phyloP scores from a whole-genome alignment of 257 asterid species.

The Nicotiana attenuata region DNA sequence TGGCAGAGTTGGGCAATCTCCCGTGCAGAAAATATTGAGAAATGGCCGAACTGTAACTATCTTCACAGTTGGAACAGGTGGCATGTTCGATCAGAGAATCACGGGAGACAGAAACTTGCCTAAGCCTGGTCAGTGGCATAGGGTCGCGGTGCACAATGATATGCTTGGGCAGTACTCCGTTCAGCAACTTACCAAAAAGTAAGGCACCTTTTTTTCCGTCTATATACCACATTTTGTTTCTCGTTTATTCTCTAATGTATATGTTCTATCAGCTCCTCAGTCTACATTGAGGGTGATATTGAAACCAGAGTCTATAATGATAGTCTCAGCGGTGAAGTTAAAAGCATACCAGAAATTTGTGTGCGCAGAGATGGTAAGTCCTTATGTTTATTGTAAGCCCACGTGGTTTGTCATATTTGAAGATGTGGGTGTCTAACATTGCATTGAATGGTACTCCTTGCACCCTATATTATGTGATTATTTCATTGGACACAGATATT shows the following conservation, averaged over 20 bases:
- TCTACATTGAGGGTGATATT: constrained; percentile 92
- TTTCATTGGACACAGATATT: neutral
- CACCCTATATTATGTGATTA: neutral
- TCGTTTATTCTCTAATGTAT: constrained; percentile 25
- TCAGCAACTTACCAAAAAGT: constrained; percentile 82
- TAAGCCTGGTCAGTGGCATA: constrained; percentile 97
- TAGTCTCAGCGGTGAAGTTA: constrained; percentile 77
- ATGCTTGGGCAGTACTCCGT: constrained; percentile 82
- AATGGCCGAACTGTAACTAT: constrained; percentile 77
- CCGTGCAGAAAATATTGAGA: constrained; percentile 90
- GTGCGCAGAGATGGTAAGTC: constrained; percentile 90
- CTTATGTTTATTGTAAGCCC: neutral
- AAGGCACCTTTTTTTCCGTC: constrained; percentile 18
- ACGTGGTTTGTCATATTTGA: neutral
- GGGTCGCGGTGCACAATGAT: constrained; percentile 88
- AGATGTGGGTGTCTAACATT: neutral
- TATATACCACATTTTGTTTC: neutral
- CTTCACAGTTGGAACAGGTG: constrained; percentile 94
- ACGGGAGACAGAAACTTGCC: constrained; percentile 50
- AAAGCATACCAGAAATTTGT: constrained; percentile 92
- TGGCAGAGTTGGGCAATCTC: constrained; percentile 89
- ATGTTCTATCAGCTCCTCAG: constrained; percentile 70
- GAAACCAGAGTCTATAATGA: constrained; percentile 97
- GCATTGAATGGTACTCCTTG: neutral
- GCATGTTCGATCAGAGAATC: constrained; percentile 85